phyloP scores from a whole-genome alignment of 108 stramenopile genomes.

The Cyclotella cryptica region DNA sequence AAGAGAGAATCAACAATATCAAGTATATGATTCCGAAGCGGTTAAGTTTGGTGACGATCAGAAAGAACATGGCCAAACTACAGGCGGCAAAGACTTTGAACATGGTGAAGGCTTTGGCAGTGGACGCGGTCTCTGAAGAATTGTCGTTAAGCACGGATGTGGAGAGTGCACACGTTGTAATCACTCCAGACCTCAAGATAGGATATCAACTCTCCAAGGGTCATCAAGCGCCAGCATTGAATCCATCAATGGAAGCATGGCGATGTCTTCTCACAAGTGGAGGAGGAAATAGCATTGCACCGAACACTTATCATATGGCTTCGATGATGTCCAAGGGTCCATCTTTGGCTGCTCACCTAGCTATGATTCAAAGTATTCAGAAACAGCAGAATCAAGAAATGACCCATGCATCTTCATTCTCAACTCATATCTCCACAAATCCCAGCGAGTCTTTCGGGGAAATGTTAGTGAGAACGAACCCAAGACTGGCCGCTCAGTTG shows the following conservation, averaged over 20 bases:
- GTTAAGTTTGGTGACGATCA: constrained; percentile 27
- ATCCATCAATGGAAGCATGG: too few species aligned
- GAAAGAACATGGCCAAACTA: constrained; percentile 37
- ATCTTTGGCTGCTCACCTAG: constrained; percentile 15
- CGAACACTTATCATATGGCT: not conserved
- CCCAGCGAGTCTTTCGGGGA: not conserved
- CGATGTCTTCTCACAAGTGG: not conserved
- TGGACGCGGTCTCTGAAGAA: not conserved
- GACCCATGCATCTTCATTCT: not conserved
- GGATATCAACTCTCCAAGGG: too few species aligned
- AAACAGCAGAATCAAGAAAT: constrained; percentile 20
- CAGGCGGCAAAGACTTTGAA: constrained; percentile 12
- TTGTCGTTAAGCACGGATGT: not conserved
- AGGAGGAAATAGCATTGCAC: not conserved
- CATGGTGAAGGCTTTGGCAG: not conserved
- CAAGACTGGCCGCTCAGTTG: constrained; percentile 12
- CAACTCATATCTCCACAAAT: not conserved
- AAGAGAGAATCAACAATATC: constrained; percentile 34
- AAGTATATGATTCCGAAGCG: constrained; percentile 37
- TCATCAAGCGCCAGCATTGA: too few species aligned
- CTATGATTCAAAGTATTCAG: constrained; percentile 17
- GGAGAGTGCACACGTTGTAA: not conserved
- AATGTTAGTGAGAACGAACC: constrained; percentile 7
- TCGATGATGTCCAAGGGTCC: not conserved
- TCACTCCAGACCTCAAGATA: not conserved